Conservation (phyloP, 2,329 filamentous ascomycete genomes). For the Aspergillus fischeri region DNA sequence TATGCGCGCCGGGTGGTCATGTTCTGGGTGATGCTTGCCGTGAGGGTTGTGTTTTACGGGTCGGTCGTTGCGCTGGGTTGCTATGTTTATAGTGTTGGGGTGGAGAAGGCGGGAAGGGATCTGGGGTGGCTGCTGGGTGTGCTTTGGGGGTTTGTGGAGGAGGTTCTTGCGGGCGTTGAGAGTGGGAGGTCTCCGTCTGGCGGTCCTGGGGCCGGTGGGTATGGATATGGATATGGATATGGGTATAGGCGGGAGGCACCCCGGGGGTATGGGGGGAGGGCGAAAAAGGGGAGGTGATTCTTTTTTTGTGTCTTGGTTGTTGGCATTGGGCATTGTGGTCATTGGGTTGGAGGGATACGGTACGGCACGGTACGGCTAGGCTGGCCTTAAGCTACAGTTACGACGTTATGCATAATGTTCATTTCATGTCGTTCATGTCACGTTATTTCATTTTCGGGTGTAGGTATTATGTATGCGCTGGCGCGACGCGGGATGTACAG, state of each 20-base stretch:
- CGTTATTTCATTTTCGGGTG: background rate
- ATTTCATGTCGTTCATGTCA: background rate
- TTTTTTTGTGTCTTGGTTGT: background rate
- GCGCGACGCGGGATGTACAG: background rate
- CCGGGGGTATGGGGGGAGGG: conserved; percentile 19
- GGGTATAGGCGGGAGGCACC: conserved; percentile 37
- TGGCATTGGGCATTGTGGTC: background rate
- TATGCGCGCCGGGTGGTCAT: conserved; percentile 68
- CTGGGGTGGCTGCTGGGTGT: conserved; percentile 58
- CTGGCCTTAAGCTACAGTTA: background rate
- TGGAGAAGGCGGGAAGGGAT: conserved; percentile 31
- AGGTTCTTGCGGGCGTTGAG: conserved; percentile 43
- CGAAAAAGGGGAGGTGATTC: conserved; percentile 46
- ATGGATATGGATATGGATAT: conserved; percentile 36
- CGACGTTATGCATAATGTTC: background rate
- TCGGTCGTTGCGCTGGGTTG: conserved; percentile 52
- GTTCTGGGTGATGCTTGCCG: conserved; percentile 68
- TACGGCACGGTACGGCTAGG: background rate
- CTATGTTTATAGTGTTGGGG: conserved; percentile 48
- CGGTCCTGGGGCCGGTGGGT: conserved; percentile 35
- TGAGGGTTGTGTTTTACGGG: conserved; percentile 63
- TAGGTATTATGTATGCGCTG: background rate
- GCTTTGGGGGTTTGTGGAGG: conserved; percentile 59
- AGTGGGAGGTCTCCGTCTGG: conserved; percentile 3
- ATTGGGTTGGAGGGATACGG: background rate